Conservation (phyloP, 2,329 filamentous ascomycete genomes). For the Phoma sp. region DNA sequence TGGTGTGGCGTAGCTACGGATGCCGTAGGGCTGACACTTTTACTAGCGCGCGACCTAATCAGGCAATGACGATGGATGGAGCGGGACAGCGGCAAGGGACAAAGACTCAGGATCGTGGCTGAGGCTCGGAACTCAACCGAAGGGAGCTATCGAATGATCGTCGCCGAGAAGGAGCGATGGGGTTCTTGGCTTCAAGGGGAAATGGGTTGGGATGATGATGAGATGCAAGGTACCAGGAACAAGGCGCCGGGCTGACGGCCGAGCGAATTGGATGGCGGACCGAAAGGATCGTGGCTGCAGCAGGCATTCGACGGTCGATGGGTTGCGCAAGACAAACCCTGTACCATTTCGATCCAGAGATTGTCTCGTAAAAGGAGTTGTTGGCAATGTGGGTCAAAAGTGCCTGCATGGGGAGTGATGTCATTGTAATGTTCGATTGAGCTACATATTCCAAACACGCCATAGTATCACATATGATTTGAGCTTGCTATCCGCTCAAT, state of each 20-base stretch:
- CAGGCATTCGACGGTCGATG: background rate
- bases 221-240: slow-evolving; percentile 8
- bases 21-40: background rate
- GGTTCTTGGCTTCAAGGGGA: slow-evolving; percentile 2
- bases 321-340: background rate
- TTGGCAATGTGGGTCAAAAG: background rate
- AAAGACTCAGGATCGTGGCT: slow-evolving; percentile 7
- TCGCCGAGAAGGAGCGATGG: slow-evolving; percentile 3
- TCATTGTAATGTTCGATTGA: slow-evolving; percentile 13
- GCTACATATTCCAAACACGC: slow-evolving; percentile 17
- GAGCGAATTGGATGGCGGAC: background rate
- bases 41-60: slow-evolving; percentile 2
- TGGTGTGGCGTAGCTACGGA: slow-evolving; percentile 28
- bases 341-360: background rate
- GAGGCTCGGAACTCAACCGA: slow-evolving; percentile 7
- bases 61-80: background rate
- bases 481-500: slow-evolving; percentile 10
- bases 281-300: background rate
- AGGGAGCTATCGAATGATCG: slow-evolving; percentile 13
- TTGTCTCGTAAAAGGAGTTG: background rate
- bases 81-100: background rate
- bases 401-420: background rate
- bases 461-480: slow-evolving; percentile 12
- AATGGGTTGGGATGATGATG: slow-evolving; percentile 2
- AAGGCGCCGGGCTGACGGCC: slow-evolving; percentile 3